These are phyloP conservation scores for Volutella citrinella DNA, from an alignment of 2,329 filamentous ascomycete genomes.

Conservation along the genomic window DNA sequence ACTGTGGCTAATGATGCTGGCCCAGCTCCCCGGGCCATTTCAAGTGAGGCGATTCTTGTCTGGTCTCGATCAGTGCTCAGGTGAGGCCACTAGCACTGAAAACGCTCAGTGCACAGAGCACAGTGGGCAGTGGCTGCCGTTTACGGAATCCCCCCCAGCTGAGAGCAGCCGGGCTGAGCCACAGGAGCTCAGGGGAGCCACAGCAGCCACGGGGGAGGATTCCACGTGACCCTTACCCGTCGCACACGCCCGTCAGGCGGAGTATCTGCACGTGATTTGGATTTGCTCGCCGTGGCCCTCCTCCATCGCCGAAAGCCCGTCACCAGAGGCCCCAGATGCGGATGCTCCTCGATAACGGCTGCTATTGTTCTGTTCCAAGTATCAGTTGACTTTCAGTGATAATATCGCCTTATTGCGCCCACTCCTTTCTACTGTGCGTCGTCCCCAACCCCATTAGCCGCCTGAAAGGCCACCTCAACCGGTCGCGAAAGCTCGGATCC, in stretches of 20 bases:
- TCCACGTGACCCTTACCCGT: slow-evolving; percentile 20
- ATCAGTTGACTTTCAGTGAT: slow-evolving; percentile 38
- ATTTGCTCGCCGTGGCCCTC: slow-evolving; percentile 17
- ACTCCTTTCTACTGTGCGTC: slow-evolving; percentile 33
- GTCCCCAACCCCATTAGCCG: slow-evolving; percentile 7
- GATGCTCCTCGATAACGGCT: slow-evolving; percentile 31
- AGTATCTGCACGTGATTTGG: slow-evolving; percentile 24
- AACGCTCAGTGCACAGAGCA: too few relatives aligned
- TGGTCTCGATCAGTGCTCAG: too few relatives aligned
- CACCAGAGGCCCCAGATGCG: slow-evolving; percentile 17
- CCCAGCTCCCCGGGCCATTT: too few relatives aligned
- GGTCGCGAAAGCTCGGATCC: slow-evolving; percentile 28
- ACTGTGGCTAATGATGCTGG: too few relatives aligned
- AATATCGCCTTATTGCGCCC: slow-evolving; percentile 30
- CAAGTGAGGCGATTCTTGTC: too few relatives aligned
- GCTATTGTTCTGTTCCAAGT: slow-evolving; percentile 37
- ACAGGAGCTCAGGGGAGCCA: too few relatives aligned
- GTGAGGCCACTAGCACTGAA: too few relatives aligned
- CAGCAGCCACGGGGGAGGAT: too few relatives aligned
- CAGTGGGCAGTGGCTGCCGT: too few relatives aligned
- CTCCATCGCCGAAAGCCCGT: slow-evolving; percentile 20
- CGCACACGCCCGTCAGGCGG: slow-evolving; percentile 23
- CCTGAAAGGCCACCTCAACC: slow-evolving; percentile 18
- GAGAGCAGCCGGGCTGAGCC: too few relatives aligned
- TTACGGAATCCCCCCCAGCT: too few relatives aligned